A percentile compares a stretch with the other conserved stretches of the same genome.
phyloP scores from a whole-genome alignment of 75 land plant species.

The Larix kaempferi region DNA sequence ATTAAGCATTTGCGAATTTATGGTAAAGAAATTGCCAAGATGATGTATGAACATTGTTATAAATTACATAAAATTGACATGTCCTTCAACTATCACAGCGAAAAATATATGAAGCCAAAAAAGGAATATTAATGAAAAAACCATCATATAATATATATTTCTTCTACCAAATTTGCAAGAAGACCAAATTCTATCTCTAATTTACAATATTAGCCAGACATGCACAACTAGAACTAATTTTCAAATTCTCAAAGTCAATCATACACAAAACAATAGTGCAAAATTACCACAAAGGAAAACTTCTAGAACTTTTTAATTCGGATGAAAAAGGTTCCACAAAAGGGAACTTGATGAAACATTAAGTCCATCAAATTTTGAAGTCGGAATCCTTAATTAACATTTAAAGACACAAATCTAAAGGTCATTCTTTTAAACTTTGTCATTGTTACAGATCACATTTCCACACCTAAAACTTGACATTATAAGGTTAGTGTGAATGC shows the following conservation, averaged over 20 bases:
- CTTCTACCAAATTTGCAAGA: too few species aligned
- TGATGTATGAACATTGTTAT: neutral
- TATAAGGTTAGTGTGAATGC: too few species aligned
- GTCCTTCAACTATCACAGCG: neutral
- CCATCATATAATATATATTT: too few species aligned
- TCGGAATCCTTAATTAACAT: neutral
- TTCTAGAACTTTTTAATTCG: neutral
- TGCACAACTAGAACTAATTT: slow-evolving; percentile 1
- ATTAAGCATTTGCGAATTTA: neutral
- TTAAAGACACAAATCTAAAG: neutral
- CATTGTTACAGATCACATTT: too few species aligned
- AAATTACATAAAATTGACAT: neutral
- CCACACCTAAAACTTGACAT: too few species aligned
- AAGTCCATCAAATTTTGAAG: neutral
- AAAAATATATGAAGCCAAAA: neutral
- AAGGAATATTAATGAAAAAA: too few species aligned
- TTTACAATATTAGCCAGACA: neutral
- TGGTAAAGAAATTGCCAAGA: neutral
- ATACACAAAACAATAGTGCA: slow-evolving; percentile 1
- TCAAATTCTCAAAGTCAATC: neutral
- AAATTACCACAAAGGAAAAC: neutral
- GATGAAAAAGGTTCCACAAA: neutral
- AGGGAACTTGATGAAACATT: neutral
- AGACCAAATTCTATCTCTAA: neutral
- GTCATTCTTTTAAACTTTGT: too few species aligned